Base-by-base conservation (phyloP, 257 asterid species). In the Marsdenia floribunda region DNA sequence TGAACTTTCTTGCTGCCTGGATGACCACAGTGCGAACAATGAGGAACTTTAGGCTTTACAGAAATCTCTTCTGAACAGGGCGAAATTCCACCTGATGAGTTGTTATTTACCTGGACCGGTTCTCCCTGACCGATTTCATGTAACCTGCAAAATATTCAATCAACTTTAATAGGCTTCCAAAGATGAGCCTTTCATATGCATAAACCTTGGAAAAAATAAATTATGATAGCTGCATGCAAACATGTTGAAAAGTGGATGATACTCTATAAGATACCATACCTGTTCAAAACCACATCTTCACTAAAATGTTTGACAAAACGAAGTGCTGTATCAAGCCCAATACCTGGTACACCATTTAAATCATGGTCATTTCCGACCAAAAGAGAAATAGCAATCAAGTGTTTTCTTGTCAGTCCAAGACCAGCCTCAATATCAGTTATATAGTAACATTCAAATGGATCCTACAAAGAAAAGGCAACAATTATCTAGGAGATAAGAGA, bases 11-110 rank as follows among this genome's bases (percentile, higher is more conserved):
- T 95, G 82, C 86, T 92, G 67, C 99, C 98, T 1, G 94, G 98
- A 81, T 92, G 98, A 60, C 99, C 99, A 80, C 99, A 95, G 54
- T 82, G 80, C 12, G 99, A 89, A 82, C 99, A 95, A 81, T 95
- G 99, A 75, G 89, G 87, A 54, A 72, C 22, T 78, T 89, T 94
- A 47, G 80, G 75, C 78, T 84, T 89, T 37, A 68, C 81, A 50
- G 89, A 83, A 71, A 68, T 82, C 72, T 78, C 88, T 75, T 80
- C 78, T n/a, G 86, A 77, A 70, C 29, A 22, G 73, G 80, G 67
- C 75, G 60, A 8, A 69, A 73, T 69, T 71, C 79, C 86, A 79
- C 74, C 78, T 33, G 64, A 84, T 46, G 74, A 61, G 46, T 78
- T 72, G 72, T 58, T 52, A 59, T 79, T 70, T 61, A 22, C 83